Evolutionary conservation across 768 basidiomycete species (phyloP).

Genomic region (Pholiota microspora): DNA sequence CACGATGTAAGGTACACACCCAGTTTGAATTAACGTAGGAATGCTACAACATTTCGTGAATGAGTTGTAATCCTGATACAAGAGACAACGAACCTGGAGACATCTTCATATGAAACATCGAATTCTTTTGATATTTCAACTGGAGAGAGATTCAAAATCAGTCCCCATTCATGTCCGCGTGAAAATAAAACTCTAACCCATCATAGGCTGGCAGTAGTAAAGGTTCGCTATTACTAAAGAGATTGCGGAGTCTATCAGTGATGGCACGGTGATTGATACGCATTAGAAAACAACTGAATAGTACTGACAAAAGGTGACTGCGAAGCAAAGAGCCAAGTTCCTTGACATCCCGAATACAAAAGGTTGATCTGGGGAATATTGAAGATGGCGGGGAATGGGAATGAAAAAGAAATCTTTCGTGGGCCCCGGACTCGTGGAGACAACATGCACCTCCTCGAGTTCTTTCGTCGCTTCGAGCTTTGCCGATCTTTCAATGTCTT

Average conservation of each 20-base stretch:
- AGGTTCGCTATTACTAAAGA: conserved; percentile 62
- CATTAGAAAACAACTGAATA: neutral
- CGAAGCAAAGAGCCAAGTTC: conserved; percentile 12
- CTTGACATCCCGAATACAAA: conserved; percentile 11
- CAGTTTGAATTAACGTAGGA: conserved; percentile 64
- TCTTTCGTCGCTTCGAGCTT: neutral
- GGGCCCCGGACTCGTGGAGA: neutral
- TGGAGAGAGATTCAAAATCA: conserved; percentile 7
- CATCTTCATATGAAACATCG: conserved; percentile 18
- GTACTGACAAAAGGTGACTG: conserved; percentile 14
- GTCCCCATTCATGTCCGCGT: too few species aligned
- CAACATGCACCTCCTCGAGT: neutral
- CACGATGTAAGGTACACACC: conserved; percentile 35
- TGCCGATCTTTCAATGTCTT: neutral
- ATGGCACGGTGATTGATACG: neutral
- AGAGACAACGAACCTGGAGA: conserved; percentile 13
- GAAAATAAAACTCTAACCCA: conserved; percentile 42
- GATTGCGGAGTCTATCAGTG: neutral
- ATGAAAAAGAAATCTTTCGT: conserved; percentile 11
- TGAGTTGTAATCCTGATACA: neutral
- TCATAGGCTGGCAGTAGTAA: conserved; percentile 77
- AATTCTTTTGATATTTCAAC: conserved; percentile 35
- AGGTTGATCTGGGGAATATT: conserved; percentile 1
- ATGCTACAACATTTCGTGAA: conserved; percentile 33
- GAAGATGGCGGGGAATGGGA: conserved; percentile 9